Conservation (phyloP, 768 basidiomycete genomes). For the Termitomyces heimii region DNA sequence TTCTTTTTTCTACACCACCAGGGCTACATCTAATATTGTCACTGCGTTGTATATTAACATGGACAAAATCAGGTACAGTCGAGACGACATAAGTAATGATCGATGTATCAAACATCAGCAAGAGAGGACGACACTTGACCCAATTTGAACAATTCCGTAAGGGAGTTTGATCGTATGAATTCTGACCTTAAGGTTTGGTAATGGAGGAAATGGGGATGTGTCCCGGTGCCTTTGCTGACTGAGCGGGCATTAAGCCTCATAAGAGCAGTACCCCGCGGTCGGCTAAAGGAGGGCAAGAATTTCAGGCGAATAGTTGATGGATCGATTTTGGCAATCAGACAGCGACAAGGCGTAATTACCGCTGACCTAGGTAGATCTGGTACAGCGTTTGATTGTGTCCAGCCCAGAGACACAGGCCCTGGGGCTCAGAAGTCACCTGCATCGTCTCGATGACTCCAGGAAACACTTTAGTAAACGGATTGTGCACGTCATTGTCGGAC, state of each 20-base stretch:
- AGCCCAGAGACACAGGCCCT: conserved; percentile 46
- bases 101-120: not conserved
- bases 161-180: not conserved
- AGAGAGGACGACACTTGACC: not conserved
- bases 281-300: not conserved
- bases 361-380: conserved; percentile 35
- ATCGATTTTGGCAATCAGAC: not conserved
- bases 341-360: not conserved
- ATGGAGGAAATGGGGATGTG: not conserved
- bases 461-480: conserved; percentile 29
- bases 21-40: not conserved
- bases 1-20: not conserved
- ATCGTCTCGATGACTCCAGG: conserved; percentile 36
- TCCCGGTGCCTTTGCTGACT: not conserved
- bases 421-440: conserved; percentile 39
- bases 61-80: not conserved
- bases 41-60: not conserved
- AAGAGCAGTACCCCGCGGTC: not conserved
- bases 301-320: too few species aligned
- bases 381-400: conserved; percentile 31
- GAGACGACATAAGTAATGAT: not conserved
- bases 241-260: too few species aligned
- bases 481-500: conserved; percentile 7
- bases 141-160: not conserved
- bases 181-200: not conserved